Percentiles rank a stretch among this genome's conserved stretches.
These are phyloP conservation scores for Penicilliopsis zonata DNA, from an alignment of 495 filamentous ascomycete genomes.

Conservation along the genomic window DNA sequence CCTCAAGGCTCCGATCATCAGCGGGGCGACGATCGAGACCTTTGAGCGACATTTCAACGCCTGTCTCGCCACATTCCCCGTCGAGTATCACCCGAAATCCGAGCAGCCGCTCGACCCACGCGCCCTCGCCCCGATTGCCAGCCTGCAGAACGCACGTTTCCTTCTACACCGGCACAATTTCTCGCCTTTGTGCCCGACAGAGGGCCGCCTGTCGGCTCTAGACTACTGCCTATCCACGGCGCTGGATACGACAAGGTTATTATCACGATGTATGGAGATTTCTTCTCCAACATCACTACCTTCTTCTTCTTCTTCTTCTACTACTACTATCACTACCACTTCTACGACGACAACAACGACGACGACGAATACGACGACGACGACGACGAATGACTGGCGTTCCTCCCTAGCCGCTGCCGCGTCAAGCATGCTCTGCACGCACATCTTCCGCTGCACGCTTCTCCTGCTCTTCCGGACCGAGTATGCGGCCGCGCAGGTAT, in stretches of 20 bases:
- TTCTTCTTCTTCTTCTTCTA: too few relatives aligned
- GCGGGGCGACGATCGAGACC: slow-evolving; percentile 54
- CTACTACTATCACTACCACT: too few relatives aligned
- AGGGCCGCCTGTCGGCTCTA: slow-evolving; percentile 55
- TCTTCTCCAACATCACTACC: too few relatives aligned
- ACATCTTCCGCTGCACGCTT: slow-evolving; percentile 82
- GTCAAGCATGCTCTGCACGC: slow-evolving; percentile 61
- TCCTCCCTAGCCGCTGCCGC: slow-evolving; percentile 40
- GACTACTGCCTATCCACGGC: slow-evolving; percentile 65
- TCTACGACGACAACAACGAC: too few relatives aligned
- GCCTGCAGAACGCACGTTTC: slow-evolving; percentile 73
- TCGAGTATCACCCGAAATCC: slow-evolving; percentile 52
- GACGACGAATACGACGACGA: slow-evolving; percentile 13
- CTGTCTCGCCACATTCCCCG: slow-evolving; percentile 64
- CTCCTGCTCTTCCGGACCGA: slow-evolving; percentile 65
- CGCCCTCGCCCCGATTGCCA: slow-evolving; percentile 57
- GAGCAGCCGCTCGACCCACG: slow-evolving; percentile 58
- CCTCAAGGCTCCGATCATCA: slow-evolving; percentile 55
- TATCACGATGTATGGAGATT: slow-evolving; percentile 58
- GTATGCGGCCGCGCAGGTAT: slow-evolving; percentile 58
- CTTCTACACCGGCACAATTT: slow-evolving; percentile 83
- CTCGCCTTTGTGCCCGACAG: slow-evolving; percentile 51
- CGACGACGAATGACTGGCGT: slow-evolving; percentile 30
- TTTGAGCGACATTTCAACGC: slow-evolving; percentile 73
- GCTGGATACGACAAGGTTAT: slow-evolving; percentile 62